Evolutionary conservation across 2,329 filamentous ascomycete species (phyloP), one percentile per base, ranked within the genome.

Genomic region (Leptographium galeiforme): DNA sequence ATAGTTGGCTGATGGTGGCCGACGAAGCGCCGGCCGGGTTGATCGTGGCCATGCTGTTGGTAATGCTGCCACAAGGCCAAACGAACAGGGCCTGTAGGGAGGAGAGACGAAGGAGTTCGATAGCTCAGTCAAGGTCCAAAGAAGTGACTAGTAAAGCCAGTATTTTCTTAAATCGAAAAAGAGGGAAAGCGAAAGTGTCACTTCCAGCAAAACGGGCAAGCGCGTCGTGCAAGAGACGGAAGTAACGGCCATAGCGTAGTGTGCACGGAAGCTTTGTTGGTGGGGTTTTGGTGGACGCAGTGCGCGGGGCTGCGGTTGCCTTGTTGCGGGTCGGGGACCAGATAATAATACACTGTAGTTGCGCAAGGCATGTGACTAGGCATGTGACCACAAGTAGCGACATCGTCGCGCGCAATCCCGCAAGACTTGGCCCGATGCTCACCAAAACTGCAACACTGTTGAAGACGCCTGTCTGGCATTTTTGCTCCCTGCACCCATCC

Each of bases 1-100:
- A 78, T 57, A 95, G 77, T 52, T 64, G 62, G 61, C 70, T 68
- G 58, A 81, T 72, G 55, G 71, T 72, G 63, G 74, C 71, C n/a
- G 76, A 68, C 59, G 70, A 74, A 60, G 74, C 70, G 59, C 68
- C 70, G 34, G 65, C 60, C 47, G 64, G 61, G 53, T 65, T 66
- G 50, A 63, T 62, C 47, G 63, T 61, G 56, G 67, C 61, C 67
- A 69, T 69, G 53, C 61, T 52, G 48, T 36, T 33, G 25, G 36
- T 19, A 18, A 2, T 13, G 11, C 12, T 16, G 16, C 19, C 25
- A 41, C 18, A 6, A 10, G 19, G 13, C 13, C 12, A 51, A 25
- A 5, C 11, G 41, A 36, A 25, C 25, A 25, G 13, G 18, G 40
- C 18, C 8, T 33, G 10, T 30, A 32, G 25, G 11, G 13, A 47